phyloP scores from a whole-genome alignment of 805 yeast species.

The Starmerella gropengiesseri region DNA sequence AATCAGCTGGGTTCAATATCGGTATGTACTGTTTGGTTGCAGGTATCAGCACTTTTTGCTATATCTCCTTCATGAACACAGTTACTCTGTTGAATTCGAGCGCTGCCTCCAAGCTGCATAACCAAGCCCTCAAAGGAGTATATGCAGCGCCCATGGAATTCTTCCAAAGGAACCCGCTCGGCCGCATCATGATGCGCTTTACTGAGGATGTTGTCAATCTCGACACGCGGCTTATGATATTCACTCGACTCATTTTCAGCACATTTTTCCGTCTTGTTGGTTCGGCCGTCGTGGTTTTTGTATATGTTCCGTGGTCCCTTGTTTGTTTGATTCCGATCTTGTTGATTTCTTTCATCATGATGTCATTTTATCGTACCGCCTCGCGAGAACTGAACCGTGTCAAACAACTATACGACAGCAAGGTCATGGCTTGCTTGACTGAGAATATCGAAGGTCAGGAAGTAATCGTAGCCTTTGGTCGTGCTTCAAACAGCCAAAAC shows the following conservation, averaged over 20 bases:
- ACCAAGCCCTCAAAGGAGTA: slow-evolving; percentile 46
- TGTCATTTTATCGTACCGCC: slow-evolving; percentile 50
- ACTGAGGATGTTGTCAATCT: slow-evolving; percentile 76
- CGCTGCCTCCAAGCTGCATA: slow-evolving; percentile 48
- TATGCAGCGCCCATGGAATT: slow-evolving; percentile 68
- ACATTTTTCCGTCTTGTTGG: slow-evolving; percentile 45
- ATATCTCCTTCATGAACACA: neutral
- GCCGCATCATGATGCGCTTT: slow-evolving; percentile 64
- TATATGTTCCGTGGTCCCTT: slow-evolving; percentile 59
- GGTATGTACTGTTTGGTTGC: slow-evolving; percentile 36
- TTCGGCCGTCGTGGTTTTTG: slow-evolving; percentile 50
- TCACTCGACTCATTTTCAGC: slow-evolving; percentile 29
- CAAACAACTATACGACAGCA: slow-evolving; percentile 58
- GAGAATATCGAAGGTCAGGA: slow-evolving; percentile 53
- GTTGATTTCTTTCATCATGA: slow-evolving; percentile 31
- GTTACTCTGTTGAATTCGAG: slow-evolving; percentile 35
- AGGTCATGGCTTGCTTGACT: slow-evolving; percentile 55
- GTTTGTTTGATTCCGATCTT: slow-evolving; percentile 47
- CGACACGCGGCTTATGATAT: slow-evolving; percentile 54
- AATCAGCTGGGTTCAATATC: slow-evolving; percentile 47
- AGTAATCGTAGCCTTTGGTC: slow-evolving; percentile 50
- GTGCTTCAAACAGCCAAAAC: slow-evolving; percentile 36
- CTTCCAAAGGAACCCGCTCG: slow-evolving; percentile 27
- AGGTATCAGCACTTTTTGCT: neutral
- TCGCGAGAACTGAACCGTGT: slow-evolving; percentile 63